Percentiles rank a stretch among this genome's conserved stretches.
Conservation (phyloP, 2,329 filamentous ascomycete genomes). For the Dactylella cylindrospora region DNA sequence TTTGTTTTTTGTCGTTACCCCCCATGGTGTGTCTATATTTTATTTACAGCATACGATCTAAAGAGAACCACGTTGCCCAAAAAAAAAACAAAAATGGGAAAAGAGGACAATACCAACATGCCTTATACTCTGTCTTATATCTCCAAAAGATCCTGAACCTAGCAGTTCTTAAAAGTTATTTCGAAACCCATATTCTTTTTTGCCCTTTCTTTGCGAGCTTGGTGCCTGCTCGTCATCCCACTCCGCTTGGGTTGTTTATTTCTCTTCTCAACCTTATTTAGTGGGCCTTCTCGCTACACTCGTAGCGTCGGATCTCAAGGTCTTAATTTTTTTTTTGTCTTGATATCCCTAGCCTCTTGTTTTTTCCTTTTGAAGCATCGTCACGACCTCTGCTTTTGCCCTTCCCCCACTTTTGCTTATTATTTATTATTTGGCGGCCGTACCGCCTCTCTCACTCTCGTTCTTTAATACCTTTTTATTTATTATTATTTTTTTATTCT, state of each 20-base stretch:
- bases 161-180: conserved; percentile 21
- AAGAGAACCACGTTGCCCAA: conserved; percentile 29
- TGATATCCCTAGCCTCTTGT: conserved; percentile 29
- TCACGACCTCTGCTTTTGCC: conserved; percentile 28
- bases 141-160: conserved; percentile 22
- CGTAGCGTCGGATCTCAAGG: conserved; percentile 43
- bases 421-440: conserved; percentile 37
- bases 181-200: conserved; percentile 31
- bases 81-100: too few species aligned
- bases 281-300: conserved; percentile 38
- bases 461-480: too few species aligned
- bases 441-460: too few species aligned
- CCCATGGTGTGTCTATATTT: conserved; percentile 27
- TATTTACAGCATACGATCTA: too few species aligned
- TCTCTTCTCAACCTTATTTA: conserved; percentile 37
- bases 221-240: neutral
- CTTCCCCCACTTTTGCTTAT: conserved; percentile 43
- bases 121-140: conserved; percentile 1
- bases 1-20: conserved; percentile 18
- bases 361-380: conserved; percentile 42
- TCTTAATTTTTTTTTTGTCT: conserved; percentile 31
- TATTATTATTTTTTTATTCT: too few species aligned
- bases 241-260: neutral
- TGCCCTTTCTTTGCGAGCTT: conserved; percentile 5
- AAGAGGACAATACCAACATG: neutral